phyloP scores from a whole-genome alignment of 441 rosid genomes.

The Bruguiera hainesii region DNA sequence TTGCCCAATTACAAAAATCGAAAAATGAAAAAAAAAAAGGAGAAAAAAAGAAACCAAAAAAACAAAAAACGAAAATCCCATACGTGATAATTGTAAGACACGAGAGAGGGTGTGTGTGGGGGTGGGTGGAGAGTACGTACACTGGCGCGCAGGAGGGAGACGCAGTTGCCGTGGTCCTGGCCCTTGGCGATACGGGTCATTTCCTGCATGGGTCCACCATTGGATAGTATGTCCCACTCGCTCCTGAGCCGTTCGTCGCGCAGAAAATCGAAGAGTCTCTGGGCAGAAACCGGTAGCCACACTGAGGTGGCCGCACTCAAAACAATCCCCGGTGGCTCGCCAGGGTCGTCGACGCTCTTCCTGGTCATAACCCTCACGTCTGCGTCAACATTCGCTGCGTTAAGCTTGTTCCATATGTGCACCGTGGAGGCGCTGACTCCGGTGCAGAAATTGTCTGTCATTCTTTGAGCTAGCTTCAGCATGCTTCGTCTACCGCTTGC shows the following conservation, averaged over 20 bases:
- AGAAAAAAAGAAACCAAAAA: not conserved
- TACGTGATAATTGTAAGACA: not conserved
- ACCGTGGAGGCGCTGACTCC: constrained; percentile 83
- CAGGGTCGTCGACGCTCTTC: constrained; percentile 74
- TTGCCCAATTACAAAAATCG: not conserved
- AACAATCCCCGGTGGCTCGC: constrained; percentile 88
- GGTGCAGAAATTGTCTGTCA: constrained; percentile 83
- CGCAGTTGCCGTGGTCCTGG: constrained; percentile 85
- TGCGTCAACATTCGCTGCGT: constrained; percentile 63
- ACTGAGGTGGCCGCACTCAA: constrained; percentile 89
- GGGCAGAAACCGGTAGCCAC: constrained; percentile 81
- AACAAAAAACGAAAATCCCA: not conserved
- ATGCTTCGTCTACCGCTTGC: constrained; percentile 74
- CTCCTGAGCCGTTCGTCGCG: constrained; percentile 85
- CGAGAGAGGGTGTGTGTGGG: not conserved
- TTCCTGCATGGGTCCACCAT: constrained; percentile 92
- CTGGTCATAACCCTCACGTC: constrained; percentile 86
- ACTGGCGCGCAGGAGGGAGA: constrained; percentile 76
- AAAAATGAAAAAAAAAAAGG: not conserved
- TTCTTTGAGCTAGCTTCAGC: constrained; percentile 86
- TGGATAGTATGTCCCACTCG: constrained; percentile 91
- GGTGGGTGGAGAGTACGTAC: constrained; percentile 26
- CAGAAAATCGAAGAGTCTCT: constrained; percentile 71
- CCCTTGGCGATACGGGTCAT: constrained; percentile 92
- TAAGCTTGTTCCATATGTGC: constrained; percentile 75